Conservation (phyloP, 1,139 yeast species). For the Hyphopichia fennica region DNA sequence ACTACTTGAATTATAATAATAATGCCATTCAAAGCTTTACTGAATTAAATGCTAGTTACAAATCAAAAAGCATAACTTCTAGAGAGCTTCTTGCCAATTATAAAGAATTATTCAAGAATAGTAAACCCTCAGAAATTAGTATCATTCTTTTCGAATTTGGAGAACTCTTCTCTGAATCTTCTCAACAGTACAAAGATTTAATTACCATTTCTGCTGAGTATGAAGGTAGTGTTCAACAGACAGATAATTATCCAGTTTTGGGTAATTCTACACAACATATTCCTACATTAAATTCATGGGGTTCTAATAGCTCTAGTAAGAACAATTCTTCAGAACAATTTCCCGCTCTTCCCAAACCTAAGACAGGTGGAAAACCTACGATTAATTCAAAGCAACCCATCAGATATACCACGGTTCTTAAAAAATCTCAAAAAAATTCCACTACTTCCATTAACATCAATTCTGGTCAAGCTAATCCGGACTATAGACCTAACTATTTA, state of each 20-base stretch:
- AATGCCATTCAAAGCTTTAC: slow-evolving; percentile 50
- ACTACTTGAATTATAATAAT: slow-evolving; percentile 60
- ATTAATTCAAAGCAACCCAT: slow-evolving; percentile 27
- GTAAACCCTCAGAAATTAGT: slow-evolving; percentile 46
- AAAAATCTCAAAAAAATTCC: slow-evolving; percentile 15
- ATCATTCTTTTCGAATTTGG: slow-evolving; percentile 57
- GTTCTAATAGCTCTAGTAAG: slow-evolving; percentile 9
- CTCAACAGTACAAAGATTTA: slow-evolving; percentile 28
- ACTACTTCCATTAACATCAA: slow-evolving; percentile 13
- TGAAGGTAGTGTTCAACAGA: slow-evolving; percentile 15
- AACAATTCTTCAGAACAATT: slow-evolving; percentile 35
- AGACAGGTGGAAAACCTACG: slow-evolving; percentile 16
- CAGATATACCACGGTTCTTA: slow-evolving; percentile 43
- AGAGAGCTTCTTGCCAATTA: slow-evolving; percentile 51
- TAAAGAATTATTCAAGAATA: slow-evolving; percentile 47
- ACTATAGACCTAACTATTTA: slow-evolving; percentile 33
- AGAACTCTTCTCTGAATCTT: slow-evolving; percentile 47
- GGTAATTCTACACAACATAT: slow-evolving; percentile 20
- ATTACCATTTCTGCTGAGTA: slow-evolving; percentile 23
- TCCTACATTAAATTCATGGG: slow-evolving; percentile 32
- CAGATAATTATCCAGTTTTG: slow-evolving; percentile 32
- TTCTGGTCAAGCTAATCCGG: slow-evolving; percentile 18
- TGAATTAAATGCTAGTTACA: slow-evolving; percentile 49
- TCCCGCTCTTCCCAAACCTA: slow-evolving; percentile 52
- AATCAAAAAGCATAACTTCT: slow-evolving; percentile 48